phyloP scores from a whole-genome alignment of 257 asterid genomes.

The Penstemon newberryi region DNA sequence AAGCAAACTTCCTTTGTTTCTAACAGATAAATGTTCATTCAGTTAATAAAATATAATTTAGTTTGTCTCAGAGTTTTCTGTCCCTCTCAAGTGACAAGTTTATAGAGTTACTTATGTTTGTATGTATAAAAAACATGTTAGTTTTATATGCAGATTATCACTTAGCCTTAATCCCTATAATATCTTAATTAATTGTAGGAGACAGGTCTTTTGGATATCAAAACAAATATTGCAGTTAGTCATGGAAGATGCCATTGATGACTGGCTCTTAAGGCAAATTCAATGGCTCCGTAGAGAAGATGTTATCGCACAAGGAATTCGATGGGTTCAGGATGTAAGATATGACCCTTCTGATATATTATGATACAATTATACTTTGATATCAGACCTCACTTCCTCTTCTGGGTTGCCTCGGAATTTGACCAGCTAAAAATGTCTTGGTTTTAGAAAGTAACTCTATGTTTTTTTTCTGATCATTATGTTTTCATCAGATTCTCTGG shows the following conservation, averaged over 20 bases:
- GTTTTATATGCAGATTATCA: conserved; percentile 11
- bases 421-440: background rate
- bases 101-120: conserved; percentile 4
- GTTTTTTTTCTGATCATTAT: conserved; percentile 20
- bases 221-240: conserved; percentile 84
- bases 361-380: background rate
- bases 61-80: background rate
- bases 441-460: background rate
- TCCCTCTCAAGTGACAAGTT: conserved; percentile 6
- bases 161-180: conserved; percentile 1
- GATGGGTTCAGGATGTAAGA: conserved; percentile 81
- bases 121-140: background rate
- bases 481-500: conserved; percentile 69
- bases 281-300: conserved; percentile 91
- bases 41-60: background rate
- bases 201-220: conserved; percentile 97
- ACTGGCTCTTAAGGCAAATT: conserved; percentile 84
- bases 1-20: background rate
- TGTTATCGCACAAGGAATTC: conserved; percentile 64
- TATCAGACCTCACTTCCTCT: background rate
- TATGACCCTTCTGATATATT: conserved; percentile 22
- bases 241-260: conserved; percentile 98
- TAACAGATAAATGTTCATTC: background rate
- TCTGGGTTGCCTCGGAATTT: background rate
- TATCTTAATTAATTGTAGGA: conserved; percentile 46